Conservation (phyloP, 495 filamentous ascomycete species). For the Talaromyces trachyspermus region DNA sequence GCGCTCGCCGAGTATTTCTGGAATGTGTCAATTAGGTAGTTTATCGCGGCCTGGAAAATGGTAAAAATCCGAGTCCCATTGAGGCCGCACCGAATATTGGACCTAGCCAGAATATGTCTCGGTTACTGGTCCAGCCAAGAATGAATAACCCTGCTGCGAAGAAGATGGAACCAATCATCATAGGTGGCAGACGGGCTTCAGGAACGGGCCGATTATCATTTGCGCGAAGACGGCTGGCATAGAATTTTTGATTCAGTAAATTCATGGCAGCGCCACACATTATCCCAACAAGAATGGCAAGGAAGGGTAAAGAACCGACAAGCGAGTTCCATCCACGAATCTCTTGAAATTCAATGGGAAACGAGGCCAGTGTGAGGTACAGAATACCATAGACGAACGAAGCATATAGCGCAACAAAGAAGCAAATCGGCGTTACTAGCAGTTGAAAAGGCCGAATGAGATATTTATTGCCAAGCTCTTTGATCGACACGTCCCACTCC, state of each 20-base stretch:
- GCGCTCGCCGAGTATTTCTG: constrained; percentile 50
- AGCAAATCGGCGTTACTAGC: constrained; percentile 50
- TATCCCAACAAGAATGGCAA: constrained; percentile 49
- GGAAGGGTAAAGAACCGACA: constrained; percentile 49
- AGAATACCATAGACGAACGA: constrained; percentile 52
- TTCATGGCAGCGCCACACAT: constrained; percentile 42
- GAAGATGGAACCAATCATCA: constrained; percentile 52
- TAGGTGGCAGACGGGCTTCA: constrained; percentile 54
- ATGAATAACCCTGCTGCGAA: constrained; percentile 52
- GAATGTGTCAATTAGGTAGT: constrained; percentile 54
- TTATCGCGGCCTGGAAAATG: constrained; percentile 48
- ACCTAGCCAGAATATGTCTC: constrained; percentile 49
- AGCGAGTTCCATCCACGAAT: constrained; percentile 51
- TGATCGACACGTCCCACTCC: constrained; percentile 57
- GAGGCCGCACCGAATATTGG: constrained; percentile 51
- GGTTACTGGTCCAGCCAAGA: constrained; percentile 46
- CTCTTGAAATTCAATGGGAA: constrained; percentile 54
- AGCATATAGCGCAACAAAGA: constrained; percentile 50
- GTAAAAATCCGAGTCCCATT: constrained; percentile 57
- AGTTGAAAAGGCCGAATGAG: constrained; percentile 55
- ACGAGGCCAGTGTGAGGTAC: constrained; percentile 50
- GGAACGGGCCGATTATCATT: constrained; percentile 44
- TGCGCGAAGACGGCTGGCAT: constrained; percentile 38
- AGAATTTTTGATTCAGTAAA: constrained; percentile 45
- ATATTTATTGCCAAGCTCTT: constrained; percentile 53